Conservation (phyloP, 1,284 basidiomycete species). For the Coniophora puteana region DNA sequence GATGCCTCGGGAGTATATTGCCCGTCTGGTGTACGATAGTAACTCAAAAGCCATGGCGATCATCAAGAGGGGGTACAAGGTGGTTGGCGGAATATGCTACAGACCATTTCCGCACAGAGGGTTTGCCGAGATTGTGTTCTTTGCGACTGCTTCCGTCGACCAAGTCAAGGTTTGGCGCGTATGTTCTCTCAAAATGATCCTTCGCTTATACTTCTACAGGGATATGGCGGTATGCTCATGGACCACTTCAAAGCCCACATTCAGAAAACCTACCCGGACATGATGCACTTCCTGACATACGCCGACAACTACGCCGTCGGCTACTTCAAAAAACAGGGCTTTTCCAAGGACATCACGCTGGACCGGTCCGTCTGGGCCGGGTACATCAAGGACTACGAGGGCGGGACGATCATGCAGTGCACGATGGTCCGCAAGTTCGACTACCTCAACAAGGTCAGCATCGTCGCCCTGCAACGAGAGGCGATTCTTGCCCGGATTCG, state of each 20-base stretch:
- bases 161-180: conserved; percentile 84
- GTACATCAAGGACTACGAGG: conserved; percentile 99
- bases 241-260: conserved; percentile 98
- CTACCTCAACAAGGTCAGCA: conserved; percentile 82
- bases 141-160: conserved; percentile 94
- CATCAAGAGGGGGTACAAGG: conserved; percentile 92
- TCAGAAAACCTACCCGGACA: conserved; percentile 70
- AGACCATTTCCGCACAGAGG: conserved; percentile 92
- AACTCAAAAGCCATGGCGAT: conserved; percentile 94
- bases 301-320: conserved; percentile 99
- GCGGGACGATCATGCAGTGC: conserved; percentile 99
- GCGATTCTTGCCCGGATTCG: conserved; percentile 89
- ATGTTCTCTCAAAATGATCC: conserved; percentile 2
- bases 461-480: conserved; percentile 83
- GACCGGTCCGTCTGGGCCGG: conserved; percentile 94
- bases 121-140: conserved; percentile 99
- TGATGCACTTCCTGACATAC: conserved; percentile 96
- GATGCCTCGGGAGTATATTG: conserved; percentile 99
- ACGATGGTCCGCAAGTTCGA: conserved; percentile 90
- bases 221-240: conserved; percentile 98
- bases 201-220: conserved; percentile 43
- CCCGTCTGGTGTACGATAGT: conserved; percentile 89
- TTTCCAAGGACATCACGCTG: conserved; percentile 95
- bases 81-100: conserved; percentile 98
- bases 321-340: conserved; percentile 99